These are phyloP conservation scores for Agrocybe pediades DNA, from an alignment of 768 basidiomycete species.

Conservation along the genomic window DNA sequence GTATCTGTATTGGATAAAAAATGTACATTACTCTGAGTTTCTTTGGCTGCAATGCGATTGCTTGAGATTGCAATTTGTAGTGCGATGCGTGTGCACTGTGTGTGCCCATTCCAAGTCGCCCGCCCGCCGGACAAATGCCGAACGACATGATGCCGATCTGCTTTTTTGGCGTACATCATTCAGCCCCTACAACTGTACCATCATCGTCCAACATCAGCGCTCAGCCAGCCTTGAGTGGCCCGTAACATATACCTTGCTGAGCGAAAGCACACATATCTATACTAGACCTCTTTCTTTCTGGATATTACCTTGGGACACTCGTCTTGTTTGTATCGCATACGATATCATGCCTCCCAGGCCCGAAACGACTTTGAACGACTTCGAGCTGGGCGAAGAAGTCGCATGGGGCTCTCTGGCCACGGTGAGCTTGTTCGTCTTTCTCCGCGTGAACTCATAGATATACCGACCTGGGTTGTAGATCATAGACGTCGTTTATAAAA, in stretches of 20 bases:
- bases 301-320: constrained; percentile 1
- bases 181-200: too few species aligned
- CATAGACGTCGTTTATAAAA: constrained; percentile 29
- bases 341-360: constrained; percentile 10
- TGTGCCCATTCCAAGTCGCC: too few species aligned
- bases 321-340: too few species aligned
- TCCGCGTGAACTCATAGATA: not conserved
- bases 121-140: too few species aligned
- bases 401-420: constrained; percentile 34
- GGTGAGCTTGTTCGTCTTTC: constrained; percentile 13
- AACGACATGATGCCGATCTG: too few species aligned
- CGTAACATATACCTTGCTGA: not conserved
- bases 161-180: too few species aligned
- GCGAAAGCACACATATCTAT: constrained; percentile 1
- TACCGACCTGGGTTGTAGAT: constrained; percentile 19
- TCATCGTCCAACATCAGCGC: too few species aligned
- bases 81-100: too few species aligned
- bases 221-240: not conserved
- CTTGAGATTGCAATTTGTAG: too few species aligned
- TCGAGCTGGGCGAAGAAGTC: constrained; percentile 29
- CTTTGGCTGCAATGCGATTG: too few species aligned
- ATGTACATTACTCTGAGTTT: not conserved
- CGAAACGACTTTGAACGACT: constrained; percentile 23
- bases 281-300: constrained; percentile 7
- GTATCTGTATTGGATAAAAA: too few species aligned